These are phyloP conservation scores for Stagonosporopsis tanaceti DNA, from an alignment of 2,329 filamentous ascomycete genomes.

Conservation along the genomic window DNA sequence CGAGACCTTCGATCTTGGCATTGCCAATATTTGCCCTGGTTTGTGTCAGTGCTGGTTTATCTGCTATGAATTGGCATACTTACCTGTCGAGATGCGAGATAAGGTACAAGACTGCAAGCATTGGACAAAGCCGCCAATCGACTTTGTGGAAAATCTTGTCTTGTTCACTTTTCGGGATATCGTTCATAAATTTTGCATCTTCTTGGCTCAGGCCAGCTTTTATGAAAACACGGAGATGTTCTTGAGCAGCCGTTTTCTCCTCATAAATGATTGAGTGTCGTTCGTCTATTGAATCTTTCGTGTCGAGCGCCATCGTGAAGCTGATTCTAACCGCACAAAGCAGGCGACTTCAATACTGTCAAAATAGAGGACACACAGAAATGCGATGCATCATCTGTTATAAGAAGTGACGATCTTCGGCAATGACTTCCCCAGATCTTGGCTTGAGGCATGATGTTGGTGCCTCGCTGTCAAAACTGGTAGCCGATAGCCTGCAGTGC, in stretches of 20 bases:
- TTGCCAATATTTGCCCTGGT: slow-evolving; percentile 53
- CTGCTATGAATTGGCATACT: background rate
- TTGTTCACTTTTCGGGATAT: slow-evolving; percentile 31
- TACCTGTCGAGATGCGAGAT: slow-evolving; percentile 41
- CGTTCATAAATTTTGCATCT: slow-evolving; percentile 38
- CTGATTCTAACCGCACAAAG: background rate
- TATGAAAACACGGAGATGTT: slow-evolving; percentile 20
- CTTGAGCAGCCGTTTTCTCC: slow-evolving; percentile 12
- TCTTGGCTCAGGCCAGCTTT: slow-evolving; percentile 30
- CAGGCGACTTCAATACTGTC: background rate
- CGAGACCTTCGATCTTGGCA: slow-evolving; percentile 48
- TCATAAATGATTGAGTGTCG: slow-evolving; percentile 3
- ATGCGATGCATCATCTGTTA: background rate
- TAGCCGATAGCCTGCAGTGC: slow-evolving; percentile 4
- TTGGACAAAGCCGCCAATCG: slow-evolving; percentile 33
- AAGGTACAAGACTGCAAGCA: slow-evolving; percentile 37
- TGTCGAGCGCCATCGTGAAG: slow-evolving; percentile 5
- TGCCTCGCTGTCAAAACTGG: background rate
- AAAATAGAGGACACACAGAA: too few species aligned
- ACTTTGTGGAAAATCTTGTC: slow-evolving; percentile 37
- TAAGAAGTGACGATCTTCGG: background rate
- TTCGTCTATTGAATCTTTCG: slow-evolving; percentile 7
- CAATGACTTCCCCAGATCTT: background rate
- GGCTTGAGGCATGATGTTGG: background rate
- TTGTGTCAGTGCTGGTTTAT: background rate